These are phyloP conservation scores for Phyllosticta citrichinensis DNA, from an alignment of 2,329 filamentous ascomycete species.

Conservation along the genomic window DNA sequence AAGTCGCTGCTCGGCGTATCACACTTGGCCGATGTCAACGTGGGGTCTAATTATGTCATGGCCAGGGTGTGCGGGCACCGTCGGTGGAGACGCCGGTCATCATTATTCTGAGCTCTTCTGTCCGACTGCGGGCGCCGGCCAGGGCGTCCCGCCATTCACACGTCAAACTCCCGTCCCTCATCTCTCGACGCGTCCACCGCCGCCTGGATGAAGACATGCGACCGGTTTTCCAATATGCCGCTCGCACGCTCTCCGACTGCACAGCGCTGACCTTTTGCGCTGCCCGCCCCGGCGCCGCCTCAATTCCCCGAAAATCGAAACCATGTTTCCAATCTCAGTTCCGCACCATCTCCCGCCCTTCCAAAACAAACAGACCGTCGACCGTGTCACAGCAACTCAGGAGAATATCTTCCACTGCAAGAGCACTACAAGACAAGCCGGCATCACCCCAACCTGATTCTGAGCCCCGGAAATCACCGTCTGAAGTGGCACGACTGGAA, in stretches of 20 bases:
- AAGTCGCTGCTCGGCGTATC: background rate
- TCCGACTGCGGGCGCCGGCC: background rate
- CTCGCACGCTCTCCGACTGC: slow-evolving; percentile 21
- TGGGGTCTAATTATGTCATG: background rate
- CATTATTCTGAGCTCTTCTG: background rate
- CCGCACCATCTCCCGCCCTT: slow-evolving; percentile 15
- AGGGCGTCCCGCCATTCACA: background rate
- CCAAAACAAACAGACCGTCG: background rate
- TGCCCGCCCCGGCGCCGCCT: background rate
- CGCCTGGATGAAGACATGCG: slow-evolving; percentile 20
- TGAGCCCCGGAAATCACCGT: background rate
- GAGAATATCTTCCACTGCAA: slow-evolving; percentile 4
- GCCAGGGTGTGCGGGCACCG: slow-evolving; percentile 20
- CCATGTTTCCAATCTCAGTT: slow-evolving; percentile 23
- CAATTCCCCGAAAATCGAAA: slow-evolving; percentile 10
- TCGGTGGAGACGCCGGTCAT: slow-evolving; percentile 28
- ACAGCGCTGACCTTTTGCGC: slow-evolving; percentile 10
- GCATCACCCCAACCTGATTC: background rate
- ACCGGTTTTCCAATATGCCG: slow-evolving; percentile 32
- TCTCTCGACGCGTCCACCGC: background rate
- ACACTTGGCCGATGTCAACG: background rate
- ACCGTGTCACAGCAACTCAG: background rate
- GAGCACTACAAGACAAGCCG: background rate
- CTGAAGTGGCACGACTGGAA: background rate
- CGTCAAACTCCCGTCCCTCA: background rate